Evolutionary conservation across 495 filamentous ascomycete species (phyloP).

Genomic region (Amorphotheca resinae): DNA sequence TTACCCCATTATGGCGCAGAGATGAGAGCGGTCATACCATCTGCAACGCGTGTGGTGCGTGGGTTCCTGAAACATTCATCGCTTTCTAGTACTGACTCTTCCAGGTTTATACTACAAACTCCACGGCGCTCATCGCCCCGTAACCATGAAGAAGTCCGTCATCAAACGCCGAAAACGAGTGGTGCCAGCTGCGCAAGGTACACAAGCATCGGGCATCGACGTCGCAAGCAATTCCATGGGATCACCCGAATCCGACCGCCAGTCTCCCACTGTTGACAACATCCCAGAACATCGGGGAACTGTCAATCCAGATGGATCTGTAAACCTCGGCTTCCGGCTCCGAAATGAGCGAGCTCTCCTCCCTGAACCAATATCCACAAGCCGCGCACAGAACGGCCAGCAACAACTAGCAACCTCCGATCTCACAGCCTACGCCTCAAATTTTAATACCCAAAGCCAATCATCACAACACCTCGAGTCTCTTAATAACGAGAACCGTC

Average conservation of each 20-base stretch:
- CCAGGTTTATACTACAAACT: slow-evolving; percentile 94
- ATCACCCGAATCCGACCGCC: slow-evolving; percentile 28
- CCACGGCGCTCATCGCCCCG: slow-evolving; percentile 82
- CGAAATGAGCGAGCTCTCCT: slow-evolving; percentile 29
- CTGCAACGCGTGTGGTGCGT: slow-evolving; percentile 95
- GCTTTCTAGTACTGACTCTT: not conserved
- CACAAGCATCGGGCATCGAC: slow-evolving; percentile 23
- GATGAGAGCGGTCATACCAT: slow-evolving; percentile 95
- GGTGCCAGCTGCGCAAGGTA: slow-evolving; percentile 62
- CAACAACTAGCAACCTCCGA: slow-evolving; percentile 25
- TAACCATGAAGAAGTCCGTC: slow-evolving; percentile 92
- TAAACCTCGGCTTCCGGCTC: slow-evolving; percentile 48
- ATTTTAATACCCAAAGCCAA: slow-evolving; percentile 21
- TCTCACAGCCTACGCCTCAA: slow-evolving; percentile 30
- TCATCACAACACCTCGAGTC: slow-evolving; percentile 29
- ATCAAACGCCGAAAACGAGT: slow-evolving; percentile 96
- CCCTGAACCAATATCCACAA: slow-evolving; percentile 31
- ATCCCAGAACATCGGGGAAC: slow-evolving; percentile 29
- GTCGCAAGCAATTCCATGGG: slow-evolving; percentile 22
- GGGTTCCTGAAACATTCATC: not conserved
- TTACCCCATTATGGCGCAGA: slow-evolving; percentile 90
- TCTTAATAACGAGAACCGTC: slow-evolving; percentile 39
- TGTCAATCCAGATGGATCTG: slow-evolving; percentile 41
- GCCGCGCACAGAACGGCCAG: slow-evolving; percentile 24
- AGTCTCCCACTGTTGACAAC: slow-evolving; percentile 29